These are phyloP conservation scores for Globisporangium apiculatum DNA, from an alignment of 352 stramenopile species.

Conservation along the genomic window DNA sequence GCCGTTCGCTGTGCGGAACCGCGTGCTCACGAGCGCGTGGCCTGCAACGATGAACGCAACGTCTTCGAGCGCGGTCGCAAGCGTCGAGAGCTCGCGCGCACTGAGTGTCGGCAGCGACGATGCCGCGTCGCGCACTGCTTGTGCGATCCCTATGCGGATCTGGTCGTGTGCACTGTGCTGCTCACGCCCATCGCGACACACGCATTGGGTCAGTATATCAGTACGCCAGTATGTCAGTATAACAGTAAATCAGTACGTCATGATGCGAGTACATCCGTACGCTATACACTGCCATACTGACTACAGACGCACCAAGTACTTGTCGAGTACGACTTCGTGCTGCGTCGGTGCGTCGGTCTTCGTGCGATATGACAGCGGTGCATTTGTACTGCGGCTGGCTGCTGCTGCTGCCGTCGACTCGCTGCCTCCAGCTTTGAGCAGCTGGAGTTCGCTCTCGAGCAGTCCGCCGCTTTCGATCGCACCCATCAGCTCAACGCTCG, in stretches of 20 bases:
- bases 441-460: slow-evolving; percentile 27
- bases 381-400: background rate
- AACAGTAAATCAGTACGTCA: background rate
- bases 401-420: background rate
- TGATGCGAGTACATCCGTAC: too few species aligned
- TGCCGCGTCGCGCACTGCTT: slow-evolving; percentile 22
- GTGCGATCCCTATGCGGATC: slow-evolving; percentile 50
- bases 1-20: slow-evolving; percentile 58
- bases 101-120: slow-evolving; percentile 18
- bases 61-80: slow-evolving; percentile 52
- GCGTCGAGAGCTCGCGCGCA: slow-evolving; percentile 20
- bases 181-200: background rate
- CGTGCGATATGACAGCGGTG: slow-evolving; percentile 20
- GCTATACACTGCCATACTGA: background rate
- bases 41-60: slow-evolving; percentile 70
- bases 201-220: background rate
- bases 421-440: slow-evolving; percentile 13
- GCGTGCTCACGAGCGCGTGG: slow-evolving; percentile 77
- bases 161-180: slow-evolving; percentile 56
- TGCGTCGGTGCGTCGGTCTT: slow-evolving; percentile 38
- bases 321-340: slow-evolving; percentile 55
- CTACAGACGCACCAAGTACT: slow-evolving; percentile 53
- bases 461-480: slow-evolving; percentile 52
- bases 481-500: slow-evolving; percentile 55
- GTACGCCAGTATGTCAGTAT: background rate